These are phyloP conservation scores for Xerocomus amazonicus DNA, from an alignment of 1,284 basidiomycete genomes.

Conservation along the genomic window DNA sequence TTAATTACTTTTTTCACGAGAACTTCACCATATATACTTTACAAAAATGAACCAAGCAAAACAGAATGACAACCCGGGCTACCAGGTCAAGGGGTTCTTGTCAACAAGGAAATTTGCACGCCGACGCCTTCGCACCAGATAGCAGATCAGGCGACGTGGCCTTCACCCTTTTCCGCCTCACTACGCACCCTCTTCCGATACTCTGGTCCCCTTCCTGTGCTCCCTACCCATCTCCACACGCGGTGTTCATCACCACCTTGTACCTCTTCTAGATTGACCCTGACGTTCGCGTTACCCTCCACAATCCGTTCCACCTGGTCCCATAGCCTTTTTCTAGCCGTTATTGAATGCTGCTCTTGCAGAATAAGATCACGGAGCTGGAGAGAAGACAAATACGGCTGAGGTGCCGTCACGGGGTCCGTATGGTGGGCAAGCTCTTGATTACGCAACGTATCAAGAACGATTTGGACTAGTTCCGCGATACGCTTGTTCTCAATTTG, in stretches of 20 bases:
- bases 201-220: constrained; percentile 36
- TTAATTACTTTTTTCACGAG: constrained; percentile 23
- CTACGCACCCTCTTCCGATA: constrained; percentile 34
- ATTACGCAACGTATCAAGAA: constrained; percentile 78
- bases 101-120: constrained; percentile 12
- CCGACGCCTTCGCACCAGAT: constrained; percentile 9
- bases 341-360: constrained; percentile 74
- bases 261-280: constrained; percentile 84
- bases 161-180: constrained; percentile 30
- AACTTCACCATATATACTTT: constrained; percentile 24
- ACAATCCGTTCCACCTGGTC: constrained; percentile 82
- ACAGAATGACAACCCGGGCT: constrained; percentile 11
- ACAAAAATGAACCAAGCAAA: constrained; percentile 2
- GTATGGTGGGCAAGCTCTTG: constrained; percentile 84
- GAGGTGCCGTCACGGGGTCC: constrained; percentile 76
- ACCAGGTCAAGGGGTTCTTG: constrained; percentile 30
- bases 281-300: constrained; percentile 93
- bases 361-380: constrained; percentile 91
- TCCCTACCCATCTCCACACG: constrained; percentile 82
- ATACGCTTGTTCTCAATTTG: constrained; percentile 69
- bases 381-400: constrained; percentile 81
- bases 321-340: constrained; percentile 76
- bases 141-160: constrained; percentile 24
- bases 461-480: constrained; percentile 74
- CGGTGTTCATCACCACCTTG: constrained; percentile 84